Base-by-base conservation (phyloP, 371 early-diverging fungal species). In the Basidiobolus meristosporus region DNA sequence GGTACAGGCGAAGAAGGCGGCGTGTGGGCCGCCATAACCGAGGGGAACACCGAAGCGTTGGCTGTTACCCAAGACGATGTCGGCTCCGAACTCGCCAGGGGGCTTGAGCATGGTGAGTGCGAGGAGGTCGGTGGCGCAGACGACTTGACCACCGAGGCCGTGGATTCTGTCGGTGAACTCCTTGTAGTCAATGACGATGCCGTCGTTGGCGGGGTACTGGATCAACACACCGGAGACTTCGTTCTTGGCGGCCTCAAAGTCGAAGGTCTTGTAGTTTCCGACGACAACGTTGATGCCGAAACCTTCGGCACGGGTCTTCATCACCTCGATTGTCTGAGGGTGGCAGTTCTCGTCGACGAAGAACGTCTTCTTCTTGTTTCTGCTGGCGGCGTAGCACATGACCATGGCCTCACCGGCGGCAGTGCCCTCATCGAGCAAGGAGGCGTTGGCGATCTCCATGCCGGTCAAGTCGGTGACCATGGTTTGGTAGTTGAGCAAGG, bases 1-100 rank as follows among this genome's bases (percentile, higher is more conserved):
- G 56, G 75, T 77, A 48, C 82, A 81, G 41, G 97, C 90, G 54
- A 96, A 91, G 70, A 91, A 96, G 21, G 97, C 97, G 5, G 97
- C 97, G 53, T 93, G 95, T n/a, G 97, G 97, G 38, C 97, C 97
- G 54, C 97, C 97, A 56, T 85, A 93, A 28, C 97, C 97, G 35
- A 96, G 69, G 2, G 95, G 93, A 26, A 96, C 93, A 57, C 97
- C 97, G 47, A 96, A 92, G 26, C 97, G 78, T 62, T 96, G 95
- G 16, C 78, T 76, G 70, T 85, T 91, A 48, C 97, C 97, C 26
- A 96, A 62, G 28, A 83, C 95, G 53, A 96, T 92, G 59, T 96
- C 97, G 28, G 80, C 90, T 36, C 95, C 95, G 48, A 81, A 88
- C 56, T 89, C 89, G 29, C 86, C 90, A 11, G 97, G 97, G 19